phyloP scores from a whole-genome alignment of 176 grass and related monocot genomes.

The Pharus latifolius region DNA sequence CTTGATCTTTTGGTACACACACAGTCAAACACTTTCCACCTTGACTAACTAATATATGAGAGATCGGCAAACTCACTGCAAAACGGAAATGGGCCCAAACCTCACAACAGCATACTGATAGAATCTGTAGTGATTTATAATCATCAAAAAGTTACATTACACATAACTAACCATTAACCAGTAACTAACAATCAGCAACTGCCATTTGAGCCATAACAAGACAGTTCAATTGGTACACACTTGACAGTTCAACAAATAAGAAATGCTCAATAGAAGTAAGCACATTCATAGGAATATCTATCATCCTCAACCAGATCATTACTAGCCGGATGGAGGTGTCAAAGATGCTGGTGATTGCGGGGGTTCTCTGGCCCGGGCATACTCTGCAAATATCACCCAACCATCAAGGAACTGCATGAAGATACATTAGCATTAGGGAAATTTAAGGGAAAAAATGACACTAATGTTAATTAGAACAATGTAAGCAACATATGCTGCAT shows the following conservation, averaged over 20 bases:
- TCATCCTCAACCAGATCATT: slow-evolving; percentile 11
- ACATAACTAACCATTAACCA: not conserved
- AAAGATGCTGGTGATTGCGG: not conserved
- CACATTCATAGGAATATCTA: not conserved
- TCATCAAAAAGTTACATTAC: not conserved
- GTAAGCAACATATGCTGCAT: not conserved
- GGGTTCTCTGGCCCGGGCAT: slow-evolving; percentile 35
- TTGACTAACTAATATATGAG: no score
- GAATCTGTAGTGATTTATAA: not conserved
- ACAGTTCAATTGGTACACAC: not conserved
- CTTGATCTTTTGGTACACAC: no score
- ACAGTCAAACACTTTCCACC: no score
- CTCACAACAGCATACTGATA: not conserved
- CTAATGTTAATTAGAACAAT: not conserved
- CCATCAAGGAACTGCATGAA: slow-evolving; percentile 64
- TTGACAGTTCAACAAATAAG: not conserved
- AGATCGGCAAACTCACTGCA: no score
- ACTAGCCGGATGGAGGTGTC: not conserved
- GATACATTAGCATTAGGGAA: not conserved
- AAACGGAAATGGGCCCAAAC: no score
- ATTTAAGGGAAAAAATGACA: not conserved
- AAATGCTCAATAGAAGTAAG: not conserved
- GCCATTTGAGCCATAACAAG: not conserved
- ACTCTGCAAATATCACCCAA: slow-evolving; percentile 79
- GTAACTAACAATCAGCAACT: not conserved